These are phyloP conservation scores for Echria macrotheca DNA, from an alignment of 495 filamentous ascomycete species.

Conservation along the genomic window DNA sequence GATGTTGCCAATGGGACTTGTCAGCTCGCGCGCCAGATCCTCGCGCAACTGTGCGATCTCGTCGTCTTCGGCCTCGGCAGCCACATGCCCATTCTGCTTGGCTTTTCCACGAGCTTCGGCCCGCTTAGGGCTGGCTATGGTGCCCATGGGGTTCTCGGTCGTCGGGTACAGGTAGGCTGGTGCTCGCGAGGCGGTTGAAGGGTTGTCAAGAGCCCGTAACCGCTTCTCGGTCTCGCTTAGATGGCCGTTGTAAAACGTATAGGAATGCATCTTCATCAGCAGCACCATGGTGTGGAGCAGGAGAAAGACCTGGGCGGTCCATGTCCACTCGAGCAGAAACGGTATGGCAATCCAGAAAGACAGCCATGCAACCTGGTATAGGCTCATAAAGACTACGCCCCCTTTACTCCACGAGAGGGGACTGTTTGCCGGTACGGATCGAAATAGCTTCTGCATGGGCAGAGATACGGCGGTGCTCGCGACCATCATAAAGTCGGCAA, in stretches of 20 bases:
- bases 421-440: conserved; percentile 42
- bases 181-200: conserved; percentile 59
- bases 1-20: conserved; percentile 78
- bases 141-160: conserved; percentile 47
- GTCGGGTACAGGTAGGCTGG: conserved; percentile 75
- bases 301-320: conserved; percentile 92
- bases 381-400: conserved; percentile 75
- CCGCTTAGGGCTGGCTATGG: conserved; percentile 30
- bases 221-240: conserved; percentile 79
- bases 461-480: conserved; percentile 63
- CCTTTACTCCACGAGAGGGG: conserved; percentile 66
- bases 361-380: conserved; percentile 77
- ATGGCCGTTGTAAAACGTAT: conserved; percentile 96
- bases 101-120: conserved; percentile 34
- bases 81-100: conserved; percentile 31
- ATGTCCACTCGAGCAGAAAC: conserved; percentile 82
- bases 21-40: conserved; percentile 83
- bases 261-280: conserved; percentile 98
- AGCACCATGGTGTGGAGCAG: conserved; percentile 84
- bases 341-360: conserved; percentile 81
- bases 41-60: conserved; percentile 66
- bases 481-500: conserved; percentile 83
- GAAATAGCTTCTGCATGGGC: conserved; percentile 67
- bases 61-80: conserved; percentile 36
- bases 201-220: conserved; percentile 72